phyloP scores from a whole-genome alignment of 2,329 filamentous ascomycete genomes.

The Fusarium keratoplasticum region DNA sequence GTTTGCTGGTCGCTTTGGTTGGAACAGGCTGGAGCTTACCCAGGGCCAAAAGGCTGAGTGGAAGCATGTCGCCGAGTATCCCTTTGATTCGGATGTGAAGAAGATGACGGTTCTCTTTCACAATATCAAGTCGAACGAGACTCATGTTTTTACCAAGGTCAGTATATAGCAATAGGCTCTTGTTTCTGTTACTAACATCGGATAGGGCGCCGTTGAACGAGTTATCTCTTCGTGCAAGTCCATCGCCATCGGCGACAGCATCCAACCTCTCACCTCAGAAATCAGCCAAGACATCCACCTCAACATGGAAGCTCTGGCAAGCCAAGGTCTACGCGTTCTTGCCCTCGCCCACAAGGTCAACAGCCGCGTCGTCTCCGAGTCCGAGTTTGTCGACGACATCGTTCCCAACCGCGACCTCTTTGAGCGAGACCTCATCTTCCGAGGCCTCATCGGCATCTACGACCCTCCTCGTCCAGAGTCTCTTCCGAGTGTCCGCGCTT shows the following conservation, averaged over 20 bases:
- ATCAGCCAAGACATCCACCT: constrained; percentile 66
- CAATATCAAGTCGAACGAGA: neutral
- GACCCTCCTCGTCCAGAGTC: constrained; percentile 76
- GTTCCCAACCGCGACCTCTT: constrained; percentile 37
- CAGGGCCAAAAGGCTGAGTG: constrained; percentile 42
- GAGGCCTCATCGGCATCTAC: constrained; percentile 74
- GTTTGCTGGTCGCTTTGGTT: constrained; percentile 65
- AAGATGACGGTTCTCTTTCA: constrained; percentile 12
- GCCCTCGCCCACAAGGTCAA: constrained; percentile 61
- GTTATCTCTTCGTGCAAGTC: constrained; percentile 70
- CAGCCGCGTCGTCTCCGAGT: constrained; percentile 28
- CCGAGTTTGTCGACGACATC: constrained; percentile 44
- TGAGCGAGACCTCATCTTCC: constrained; percentile 71
- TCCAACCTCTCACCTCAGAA: constrained; percentile 48
- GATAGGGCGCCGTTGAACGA: constrained; percentile 71
- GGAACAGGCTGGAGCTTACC: constrained; percentile 49
- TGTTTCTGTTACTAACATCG: neutral
- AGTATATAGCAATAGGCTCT: fast-evolving
- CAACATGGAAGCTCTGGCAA: constrained; percentile 74
- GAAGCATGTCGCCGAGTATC: constrained; percentile 38
- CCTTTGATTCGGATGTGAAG: constrained; percentile 9
- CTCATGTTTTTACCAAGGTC: constrained; percentile 9
- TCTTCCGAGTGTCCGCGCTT: constrained; percentile 63
- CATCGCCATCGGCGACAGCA: constrained; percentile 55
- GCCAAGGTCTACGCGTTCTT: constrained; percentile 73